Percentiles rank a stretch among this genome's conserved stretches.
Conservation (phyloP, 2,329 filamentous ascomycete species). For the Botrytis tulipae region DNA sequence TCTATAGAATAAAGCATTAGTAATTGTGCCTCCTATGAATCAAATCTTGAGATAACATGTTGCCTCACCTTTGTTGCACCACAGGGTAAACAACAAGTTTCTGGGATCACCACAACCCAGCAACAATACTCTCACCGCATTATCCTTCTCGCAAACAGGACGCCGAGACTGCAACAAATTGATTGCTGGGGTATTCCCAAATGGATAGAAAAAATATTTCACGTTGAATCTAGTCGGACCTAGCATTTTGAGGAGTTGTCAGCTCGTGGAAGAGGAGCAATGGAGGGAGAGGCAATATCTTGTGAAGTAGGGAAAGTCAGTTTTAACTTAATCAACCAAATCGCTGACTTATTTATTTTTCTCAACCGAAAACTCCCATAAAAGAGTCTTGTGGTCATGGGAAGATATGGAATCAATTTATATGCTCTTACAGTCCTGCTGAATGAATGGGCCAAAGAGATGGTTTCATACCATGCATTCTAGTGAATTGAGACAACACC, state of each 20-base stretch:
- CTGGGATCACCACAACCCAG: slow-evolving; percentile 26
- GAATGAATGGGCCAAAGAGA: background rate
- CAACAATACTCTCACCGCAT: slow-evolving; percentile 16
- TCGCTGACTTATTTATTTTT: background rate
- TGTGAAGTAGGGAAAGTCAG: background rate
- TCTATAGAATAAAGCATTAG: background rate
- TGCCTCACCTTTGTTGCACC: slow-evolving; percentile 4
- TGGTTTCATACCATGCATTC: background rate
- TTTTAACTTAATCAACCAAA: background rate
- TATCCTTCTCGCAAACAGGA: background rate
- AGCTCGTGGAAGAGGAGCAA: too few species aligned
- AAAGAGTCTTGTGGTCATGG: background rate
- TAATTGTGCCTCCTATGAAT: accelerated
- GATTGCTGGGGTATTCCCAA: slow-evolving; percentile 24
- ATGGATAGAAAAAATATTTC: slow-evolving; percentile 15
- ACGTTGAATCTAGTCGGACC: slow-evolving; percentile 5
- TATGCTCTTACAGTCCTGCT: background rate
- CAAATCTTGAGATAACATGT: background rate
- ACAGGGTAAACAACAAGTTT: slow-evolving; percentile 24
- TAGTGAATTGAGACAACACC: background rate
- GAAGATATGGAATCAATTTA: background rate
- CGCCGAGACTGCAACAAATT: slow-evolving; percentile 16
- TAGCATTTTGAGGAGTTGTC: background rate
- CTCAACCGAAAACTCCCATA: background rate
- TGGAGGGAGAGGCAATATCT: background rate